Conservation (phyloP, 176 grass and related monocot species). For the Bolboschoenus planiculmis region DNA sequence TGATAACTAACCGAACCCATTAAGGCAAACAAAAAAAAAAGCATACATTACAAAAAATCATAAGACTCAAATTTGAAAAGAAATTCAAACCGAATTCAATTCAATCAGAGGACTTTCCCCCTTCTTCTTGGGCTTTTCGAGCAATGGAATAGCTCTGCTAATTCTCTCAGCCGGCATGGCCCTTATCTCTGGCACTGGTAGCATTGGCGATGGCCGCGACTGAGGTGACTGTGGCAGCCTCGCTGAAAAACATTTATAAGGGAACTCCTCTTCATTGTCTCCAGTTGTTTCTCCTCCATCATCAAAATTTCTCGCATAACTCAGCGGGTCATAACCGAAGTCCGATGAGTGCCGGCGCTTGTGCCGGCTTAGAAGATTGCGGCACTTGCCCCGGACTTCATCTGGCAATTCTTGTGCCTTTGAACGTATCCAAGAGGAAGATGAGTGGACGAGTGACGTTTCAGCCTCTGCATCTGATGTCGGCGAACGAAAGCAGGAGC, state of each 20-base stretch:
- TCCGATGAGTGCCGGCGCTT: constrained; percentile 21
- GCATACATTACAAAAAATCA: not conserved
- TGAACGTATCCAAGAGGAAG: constrained; percentile 22
- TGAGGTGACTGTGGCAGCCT: constrained; percentile 7
- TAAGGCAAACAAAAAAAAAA: constrained; percentile 15
- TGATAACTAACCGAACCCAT: constrained; percentile 3
- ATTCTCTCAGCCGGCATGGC: not conserved
- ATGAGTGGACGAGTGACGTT: constrained; percentile 9
- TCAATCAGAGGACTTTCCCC: not conserved
- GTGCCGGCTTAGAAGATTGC: not conserved
- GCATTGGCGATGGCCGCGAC: not conserved
- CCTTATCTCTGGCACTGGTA: not conserved
- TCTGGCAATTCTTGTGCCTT: constrained; percentile 23
- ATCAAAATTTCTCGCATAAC: constrained; percentile 29
- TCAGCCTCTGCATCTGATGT: not conserved
- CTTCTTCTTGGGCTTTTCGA: not conserved
- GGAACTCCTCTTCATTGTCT: constrained; percentile 4
- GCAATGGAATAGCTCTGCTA: not conserved
- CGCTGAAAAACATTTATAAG: constrained; percentile 10
- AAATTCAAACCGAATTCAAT: constrained; percentile 16
- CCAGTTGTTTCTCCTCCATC: constrained; percentile 2
- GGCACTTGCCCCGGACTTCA: not conserved
- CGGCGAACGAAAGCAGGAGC: constrained; percentile 16
- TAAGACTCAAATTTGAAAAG: not conserved
- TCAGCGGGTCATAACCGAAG: constrained; percentile 17